Evolutionary conservation across 176 grass and related monocot species (phyloP).

Genomic region (Pontederia paniculata): DNA sequence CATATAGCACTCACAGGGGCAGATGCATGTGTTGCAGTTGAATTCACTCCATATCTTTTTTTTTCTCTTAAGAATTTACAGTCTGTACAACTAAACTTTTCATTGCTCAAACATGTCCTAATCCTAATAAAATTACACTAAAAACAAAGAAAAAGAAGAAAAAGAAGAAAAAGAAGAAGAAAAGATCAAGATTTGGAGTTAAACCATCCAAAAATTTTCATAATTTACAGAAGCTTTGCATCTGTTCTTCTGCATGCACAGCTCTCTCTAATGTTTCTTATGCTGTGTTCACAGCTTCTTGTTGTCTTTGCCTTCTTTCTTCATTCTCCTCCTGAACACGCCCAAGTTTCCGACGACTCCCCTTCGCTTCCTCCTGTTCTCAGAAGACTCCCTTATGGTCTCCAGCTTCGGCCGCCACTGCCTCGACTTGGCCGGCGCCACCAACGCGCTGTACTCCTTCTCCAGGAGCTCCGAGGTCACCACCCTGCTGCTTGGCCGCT

Average conservation of each 20-base stretch:
- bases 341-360: not conserved
- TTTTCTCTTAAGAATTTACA: too few species aligned
- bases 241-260: not conserved
- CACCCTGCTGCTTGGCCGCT: conserved; percentile 1
- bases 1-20: too few species aligned
- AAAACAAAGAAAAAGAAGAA: too few species aligned
- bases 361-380: not conserved
- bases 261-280: not conserved
- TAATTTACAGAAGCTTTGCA: not conserved
- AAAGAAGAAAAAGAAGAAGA: too few species aligned
- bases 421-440: conserved; percentile 33
- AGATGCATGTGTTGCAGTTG: too few species aligned
- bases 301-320: not conserved
- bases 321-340: conserved; percentile 1
- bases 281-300: not conserved
- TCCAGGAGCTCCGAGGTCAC: conserved; percentile 42
- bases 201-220: not conserved
- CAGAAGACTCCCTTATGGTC: conserved; percentile 25
- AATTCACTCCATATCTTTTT: too few species aligned
- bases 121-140: too few species aligned
- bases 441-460: conserved; percentile 79
- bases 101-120: too few species aligned
- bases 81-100: too few species aligned
- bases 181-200: too few species aligned
- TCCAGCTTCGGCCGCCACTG: conserved; percentile 60